Base-by-base conservation (phyloP, 2,329 filamentous ascomycete species). In the Pleoardoris graminearum region DNA sequence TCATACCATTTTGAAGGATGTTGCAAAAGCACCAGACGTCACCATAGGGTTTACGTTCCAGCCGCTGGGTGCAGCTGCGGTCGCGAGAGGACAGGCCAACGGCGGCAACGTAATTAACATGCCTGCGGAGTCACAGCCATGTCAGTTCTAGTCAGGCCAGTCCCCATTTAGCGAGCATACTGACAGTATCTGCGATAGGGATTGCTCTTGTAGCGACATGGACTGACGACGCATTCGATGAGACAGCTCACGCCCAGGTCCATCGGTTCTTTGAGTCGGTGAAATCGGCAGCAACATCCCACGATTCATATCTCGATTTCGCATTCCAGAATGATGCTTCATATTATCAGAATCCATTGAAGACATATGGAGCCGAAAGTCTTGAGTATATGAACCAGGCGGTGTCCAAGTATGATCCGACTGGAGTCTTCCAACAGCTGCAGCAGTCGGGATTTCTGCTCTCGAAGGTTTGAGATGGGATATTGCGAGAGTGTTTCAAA, bases 341-440 rank as follows among this genome's bases (percentile, higher is more conserved):
- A 16, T 30, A 38, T 23, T 27, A 8, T 2, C 50, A 53, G 41
- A 48, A 50, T 16, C 52, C 55, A 11, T 41, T 60, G 1, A 32
- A 39, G 23, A 48, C 36, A 30, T 60, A 60, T 41, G 50, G 49
- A 7, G 11, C 8, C 6, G 35, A 21, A n/a, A 53, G 44, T 16
- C 30, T 55, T 4, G 42, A 42, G 37, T 46, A 39, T 33, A 32
- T 60, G 4, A 29, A 38, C 17, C 37, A 30, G 3, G 50, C 43
- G 7, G 43, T 35, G 4, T 16, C 11, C 14, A 50, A 42, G 36
- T 58, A 55, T 44, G 55, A 60, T 43, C 57, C 57, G n/a, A 43
- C 44, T n/a, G 45, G 42, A 5, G 39, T 60, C 3, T 60, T 60
- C 17, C 57, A 60, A 35, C 47, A 16, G 21, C 23, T 52, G 21